Conservation (phyloP, 768 basidiomycete species). For the Tulasnella sp. region DNA sequence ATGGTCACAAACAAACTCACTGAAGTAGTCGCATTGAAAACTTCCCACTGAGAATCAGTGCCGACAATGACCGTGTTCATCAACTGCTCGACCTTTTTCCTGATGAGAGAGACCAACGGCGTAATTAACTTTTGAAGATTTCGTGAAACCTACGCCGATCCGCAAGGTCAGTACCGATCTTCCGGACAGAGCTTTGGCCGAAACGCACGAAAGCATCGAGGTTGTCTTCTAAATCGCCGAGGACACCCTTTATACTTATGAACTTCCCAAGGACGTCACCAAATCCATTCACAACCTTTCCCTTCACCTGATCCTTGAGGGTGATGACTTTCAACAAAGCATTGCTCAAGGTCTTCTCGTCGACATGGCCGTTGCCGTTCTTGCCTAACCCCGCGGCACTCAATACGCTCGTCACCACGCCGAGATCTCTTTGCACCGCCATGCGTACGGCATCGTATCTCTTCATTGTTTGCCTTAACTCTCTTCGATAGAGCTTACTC, state of each 20-base stretch:
- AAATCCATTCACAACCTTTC: background rate
- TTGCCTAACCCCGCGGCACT: background rate
- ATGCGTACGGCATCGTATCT: background rate
- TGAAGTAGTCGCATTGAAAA: background rate
- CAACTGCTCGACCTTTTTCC: background rate
- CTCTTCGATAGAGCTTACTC: background rate
- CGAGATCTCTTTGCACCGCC: background rate
- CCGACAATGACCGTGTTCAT: background rate
- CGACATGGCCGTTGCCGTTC: background rate
- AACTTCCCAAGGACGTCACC: background rate
- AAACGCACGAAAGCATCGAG: background rate
- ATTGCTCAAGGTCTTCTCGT: background rate
- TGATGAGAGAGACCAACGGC: background rate
- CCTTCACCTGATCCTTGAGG: background rate
- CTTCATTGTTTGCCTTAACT: background rate
- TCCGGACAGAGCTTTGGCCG: background rate
- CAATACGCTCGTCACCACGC: background rate
- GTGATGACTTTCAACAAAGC: background rate
- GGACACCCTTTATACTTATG: background rate
- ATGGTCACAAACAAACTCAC: background rate
- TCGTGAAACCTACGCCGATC: background rate
- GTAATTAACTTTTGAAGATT: background rate
- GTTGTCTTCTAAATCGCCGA: background rate
- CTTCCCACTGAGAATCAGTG: slow-evolving; percentile 2
- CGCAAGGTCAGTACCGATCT: background rate